Base-by-base conservation (phyloP, 495 filamentous ascomycete species). In the Penicillium ochrochloron region DNA sequence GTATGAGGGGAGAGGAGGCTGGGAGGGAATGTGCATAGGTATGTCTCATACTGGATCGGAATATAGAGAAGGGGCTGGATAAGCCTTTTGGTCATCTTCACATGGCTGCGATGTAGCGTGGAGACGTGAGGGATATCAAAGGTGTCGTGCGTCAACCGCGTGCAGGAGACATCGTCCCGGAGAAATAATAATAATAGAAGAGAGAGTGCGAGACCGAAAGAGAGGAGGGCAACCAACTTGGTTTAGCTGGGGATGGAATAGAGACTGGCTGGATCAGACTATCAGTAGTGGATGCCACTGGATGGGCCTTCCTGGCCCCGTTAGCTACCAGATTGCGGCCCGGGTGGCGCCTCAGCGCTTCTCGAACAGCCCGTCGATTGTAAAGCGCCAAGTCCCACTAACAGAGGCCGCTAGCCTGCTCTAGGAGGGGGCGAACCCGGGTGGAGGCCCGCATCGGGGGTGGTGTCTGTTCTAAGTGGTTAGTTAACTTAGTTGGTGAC, bases 381-480 rank as follows among this genome's bases (percentile, higher is more conserved):
- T 9, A 44, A 61, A 57, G 21, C 55, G 66, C 66, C 62, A 68
- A 68, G 66, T 11, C 34, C n/a, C 37, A 64, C 65, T 64, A 64
- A 68, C 62, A 48, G 34, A 48, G 46, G 7, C 48, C 21, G 39
- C 66, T 66, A 66, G 23, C n/a, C 27, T 53, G 23, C 11, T 55
- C 62, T 23, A 21, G 60, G 59, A 23, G 39, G 67, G 37, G 63
- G 59, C 37, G 60, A 63, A 66, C 64, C 57, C 63, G 65, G 67
- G 67, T 66, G 64, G 69, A 68, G 71, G 62, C 64, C 69, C 63
- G 71, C 62, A 67, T 71, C 63, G 63, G 58, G 62, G 63, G 35
- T 14, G 42, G 54, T 63, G 34, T 34, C 34, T 65, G 60, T 56
- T 23, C 41, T 39, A 4, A 66, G 60, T 66, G 60, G 65, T 4